Evolutionary conservation across 768 basidiomycete genomes (phyloP), one percentile per base, ranked within the genome.

Genomic region (Kwoniella europaea): DNA sequence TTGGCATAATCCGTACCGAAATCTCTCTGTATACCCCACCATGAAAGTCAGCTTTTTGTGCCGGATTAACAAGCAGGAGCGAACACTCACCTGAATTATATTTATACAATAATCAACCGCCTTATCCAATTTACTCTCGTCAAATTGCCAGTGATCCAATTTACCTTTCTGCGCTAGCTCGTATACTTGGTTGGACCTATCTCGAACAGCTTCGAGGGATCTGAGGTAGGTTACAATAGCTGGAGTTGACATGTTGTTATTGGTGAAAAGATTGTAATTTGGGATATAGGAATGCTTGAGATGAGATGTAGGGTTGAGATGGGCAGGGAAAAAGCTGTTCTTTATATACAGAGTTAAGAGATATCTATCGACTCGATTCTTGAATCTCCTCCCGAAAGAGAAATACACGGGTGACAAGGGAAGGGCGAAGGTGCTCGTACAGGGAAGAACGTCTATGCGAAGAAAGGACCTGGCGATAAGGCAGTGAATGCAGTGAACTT

Each of bases 151-250:
- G 84, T 92, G 94, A 75, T 94, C 85, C 12, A 97, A 87, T 76
- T 90, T 88, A 62, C 89, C 91, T 72, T 87, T 79, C 81, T 88
- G 85, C 13, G 92, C 94, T 20, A 96, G 89, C 35, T 89, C 87
- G 82, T 91, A 89, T 43, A 98, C 93, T 53, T 87, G 87, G 12
- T 84, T 81, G 83, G 94, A 98, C 54, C 93, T 88, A 76, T 94
- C 91, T 57, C 96, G 88, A 76, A 98, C 93, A n/a, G 94, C 88
- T 16, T 92, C 71, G 91, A 3, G 97, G 0, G 92, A 93, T 42
- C 91, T 90, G 55, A 97, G 88, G 79, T 94, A 95, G 5, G 84
- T 85, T 43, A 76, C 42, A 27, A 62, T 44, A 9, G 58, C 58
- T 5, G 61, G 44, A 13, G 67, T 50, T 10, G 67, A 54, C 57